Base-by-base conservation (phyloP, 2,329 filamentous ascomycete species). In the Westerdykella aurantiaca region DNA sequence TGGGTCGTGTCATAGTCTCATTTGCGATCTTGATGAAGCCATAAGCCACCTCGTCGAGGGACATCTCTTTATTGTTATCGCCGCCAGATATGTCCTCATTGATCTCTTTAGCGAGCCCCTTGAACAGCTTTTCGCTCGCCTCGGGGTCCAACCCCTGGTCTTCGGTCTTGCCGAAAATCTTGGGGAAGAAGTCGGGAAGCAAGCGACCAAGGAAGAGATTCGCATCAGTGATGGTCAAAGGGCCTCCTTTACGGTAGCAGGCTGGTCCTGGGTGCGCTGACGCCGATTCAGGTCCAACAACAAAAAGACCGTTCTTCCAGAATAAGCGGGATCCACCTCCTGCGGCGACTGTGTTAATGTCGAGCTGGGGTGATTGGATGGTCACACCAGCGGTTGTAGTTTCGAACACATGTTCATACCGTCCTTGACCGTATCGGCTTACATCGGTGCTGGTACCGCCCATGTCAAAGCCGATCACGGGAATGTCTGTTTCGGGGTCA, bases 381-480 rank as follows among this genome's bases (percentile, higher is more conserved):
- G 89, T 91, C 1, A 95, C 87, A n/a, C 90, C 90, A 0, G 90
- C 90, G 1, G 88, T 95, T 0, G 88, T 95, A 0, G 89, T 95
- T 68, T 95, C 90, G 54, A 95, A 95, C 0, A 95, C 88, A 58
- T 96, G 90, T 57, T 95, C 90, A 57, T 95, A 91, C 43, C 87
- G 77, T 13, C 90, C 90, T 42, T 85, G 81, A 5, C 86, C 87
- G 56, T 91, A 96, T 39, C 90, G 77, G 29, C 87, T 94, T 9
- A 95, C 88, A 64, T 96, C 90, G 1, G 90, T 96, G 45, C 84
- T 90, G 0, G 90, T 96, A 10, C 90, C 90, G 31, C 88, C 88
- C 90, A 96, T 96, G 55, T 96, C 90, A 58, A 96, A 96, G 0
- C 90, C 90, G 57, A 96, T 95, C 4, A 96, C 86, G 0, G 89